Conservation (phyloP, 331 rosid genomes). For the Phaseolus coccineus region DNA sequence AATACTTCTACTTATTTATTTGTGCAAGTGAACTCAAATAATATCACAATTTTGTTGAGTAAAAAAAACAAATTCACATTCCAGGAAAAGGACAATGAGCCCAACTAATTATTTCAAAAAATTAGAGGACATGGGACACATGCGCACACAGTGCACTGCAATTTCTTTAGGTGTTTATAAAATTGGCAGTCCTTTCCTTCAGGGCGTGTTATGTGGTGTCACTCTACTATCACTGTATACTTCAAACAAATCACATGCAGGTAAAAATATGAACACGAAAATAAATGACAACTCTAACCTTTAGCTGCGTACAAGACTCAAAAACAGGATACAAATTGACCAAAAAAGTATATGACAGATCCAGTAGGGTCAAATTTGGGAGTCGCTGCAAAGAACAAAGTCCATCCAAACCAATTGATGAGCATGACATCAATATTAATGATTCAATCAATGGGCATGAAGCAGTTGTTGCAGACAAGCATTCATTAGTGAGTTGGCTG, state of each 20-base stretch:
- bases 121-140: not conserved
- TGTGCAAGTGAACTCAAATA: slow-evolving; percentile 8
- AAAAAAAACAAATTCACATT: slow-evolving; percentile 10
- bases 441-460: slow-evolving; percentile 87
- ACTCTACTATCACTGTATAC: not conserved
- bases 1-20: not conserved
- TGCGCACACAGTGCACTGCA: not conserved
- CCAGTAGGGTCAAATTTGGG: slow-evolving; percentile 75
- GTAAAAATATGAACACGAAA: not conserved
- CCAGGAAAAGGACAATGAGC: not conserved
- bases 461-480: slow-evolving; percentile 90
- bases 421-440: slow-evolving; percentile 96
- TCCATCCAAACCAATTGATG: slow-evolving; percentile 83
- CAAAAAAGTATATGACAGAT: slow-evolving; percentile 92
- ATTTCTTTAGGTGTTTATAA: not conserved
- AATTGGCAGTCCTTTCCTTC: not conserved
- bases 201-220: not conserved
- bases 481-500: slow-evolving; percentile 89
- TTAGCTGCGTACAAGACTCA: slow-evolving; percentile 81
- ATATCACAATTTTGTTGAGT: not conserved
- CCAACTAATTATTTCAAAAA: not conserved
- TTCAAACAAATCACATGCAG: not conserved
- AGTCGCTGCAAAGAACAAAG: slow-evolving; percentile 79
- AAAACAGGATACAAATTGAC: slow-evolving; percentile 87
- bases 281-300: slow-evolving; percentile 56